Base-by-base conservation (phyloP, 2,329 filamentous ascomycete species). In the Monosporascus sp. region DNA sequence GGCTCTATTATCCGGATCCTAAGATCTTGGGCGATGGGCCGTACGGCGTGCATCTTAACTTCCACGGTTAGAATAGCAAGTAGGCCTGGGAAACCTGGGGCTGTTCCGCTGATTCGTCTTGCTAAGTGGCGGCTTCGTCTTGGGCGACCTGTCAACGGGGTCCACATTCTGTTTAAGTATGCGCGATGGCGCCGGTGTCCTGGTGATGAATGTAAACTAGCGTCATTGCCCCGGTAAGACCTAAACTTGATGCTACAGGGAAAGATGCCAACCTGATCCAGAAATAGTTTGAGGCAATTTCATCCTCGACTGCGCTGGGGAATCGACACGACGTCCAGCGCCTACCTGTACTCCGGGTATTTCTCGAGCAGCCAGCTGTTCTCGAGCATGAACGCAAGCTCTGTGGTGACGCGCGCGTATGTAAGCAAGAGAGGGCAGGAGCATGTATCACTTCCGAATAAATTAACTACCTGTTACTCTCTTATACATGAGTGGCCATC, bases 361-460 rank as follows among this genome's bases (percentile, higher is more conserved):
- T 96, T 88, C 73, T 92, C 72, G 81, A 97, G 97, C 62, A 99
- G 88, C 59, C 85, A 85, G 75, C 88, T 94, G 81, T 92, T 85
- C 78, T 97, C 90, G 70, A 99, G 90, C 58, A 91, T 96, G 69
- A 88, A 94, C 73, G 82, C 89, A 63, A 99, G 89, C 84, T 99
- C 93, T 95, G 69, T 60, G 46, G 35, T 48, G 52, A 41, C 11
- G 8, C 2, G 22, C n/a, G 17, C 9, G 43, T 15, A 1, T 52
- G 56, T 71, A 54, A 65, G 58, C 39, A 52, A 31, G 27, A 31
- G 27, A 11, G 4, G 27, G 8, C 9, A 9, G 27, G 27, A 31
- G 3, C 8, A 31, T 9, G 6, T 31, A 31, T 31, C 25, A 31
- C 9, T 31, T 31, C 27, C 27, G 9, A 31, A 31, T 31, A 31